Conservation (phyloP, 441 rosid genomes). For the Syzygium syzygioides region DNA sequence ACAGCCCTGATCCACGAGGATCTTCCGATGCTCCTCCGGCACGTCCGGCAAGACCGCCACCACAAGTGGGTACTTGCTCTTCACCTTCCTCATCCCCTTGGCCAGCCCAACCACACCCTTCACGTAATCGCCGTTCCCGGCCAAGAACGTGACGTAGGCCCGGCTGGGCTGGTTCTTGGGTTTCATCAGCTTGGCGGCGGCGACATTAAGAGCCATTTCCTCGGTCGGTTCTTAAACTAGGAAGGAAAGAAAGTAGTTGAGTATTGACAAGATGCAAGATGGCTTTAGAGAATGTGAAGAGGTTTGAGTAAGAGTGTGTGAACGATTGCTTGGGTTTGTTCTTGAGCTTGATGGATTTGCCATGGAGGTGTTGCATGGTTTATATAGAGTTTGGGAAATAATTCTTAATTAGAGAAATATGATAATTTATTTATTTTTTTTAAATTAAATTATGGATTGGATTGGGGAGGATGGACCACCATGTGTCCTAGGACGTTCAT, state of each 20-base stretch:
- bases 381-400: not conserved
- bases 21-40: not conserved
- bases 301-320: accelerated
- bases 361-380: not conserved
- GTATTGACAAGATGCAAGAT: not conserved
- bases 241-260: not conserved
- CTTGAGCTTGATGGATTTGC: not conserved
- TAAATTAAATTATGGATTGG: not conserved
- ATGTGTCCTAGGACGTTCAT: not conserved
- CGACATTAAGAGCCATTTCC: not conserved
- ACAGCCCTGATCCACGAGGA: not conserved
- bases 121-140: conserved; percentile 10
- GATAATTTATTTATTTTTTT: not conserved
- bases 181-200: not conserved
- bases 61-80: not conserved
- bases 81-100: conserved; percentile 9
- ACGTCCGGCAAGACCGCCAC: conserved; percentile 7
- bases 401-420: not conserved
- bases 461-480: not conserved
- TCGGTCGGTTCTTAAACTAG: not conserved
- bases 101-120: conserved; percentile 6
- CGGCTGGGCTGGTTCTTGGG: not conserved
- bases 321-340: not conserved
- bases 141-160: conserved; percentile 8
- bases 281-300: not conserved